A percentile compares a stretch with the other conserved stretches of the same genome.
phyloP scores from a whole-genome alignment of 1,284 basidiomycete genomes.

The Ganoderma lingzhi region DNA sequence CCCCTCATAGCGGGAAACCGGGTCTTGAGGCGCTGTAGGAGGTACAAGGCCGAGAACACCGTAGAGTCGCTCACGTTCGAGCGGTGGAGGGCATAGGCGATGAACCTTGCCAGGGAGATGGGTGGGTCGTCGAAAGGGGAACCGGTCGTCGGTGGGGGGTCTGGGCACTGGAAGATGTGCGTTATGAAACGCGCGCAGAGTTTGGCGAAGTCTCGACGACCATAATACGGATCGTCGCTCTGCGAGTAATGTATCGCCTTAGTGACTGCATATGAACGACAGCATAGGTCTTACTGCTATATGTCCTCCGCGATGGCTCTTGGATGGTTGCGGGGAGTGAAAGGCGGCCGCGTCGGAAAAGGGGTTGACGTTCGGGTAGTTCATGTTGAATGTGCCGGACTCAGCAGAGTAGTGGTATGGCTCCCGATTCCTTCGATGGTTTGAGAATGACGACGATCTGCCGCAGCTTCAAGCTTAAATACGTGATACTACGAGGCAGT shows the following conservation, averaged over 20 bases:
- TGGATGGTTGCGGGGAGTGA: not conserved
- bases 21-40: slow-evolving; percentile 87
- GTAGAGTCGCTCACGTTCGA: slow-evolving; percentile 85
- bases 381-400: not conserved
- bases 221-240: slow-evolving; percentile 74
- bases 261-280: not conserved
- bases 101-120: slow-evolving; percentile 76
- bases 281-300: not conserved
- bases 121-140: not conserved
- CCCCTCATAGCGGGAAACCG: slow-evolving; percentile 87
- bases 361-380: not conserved
- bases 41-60: slow-evolving; percentile 85
- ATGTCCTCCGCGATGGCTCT: not conserved
- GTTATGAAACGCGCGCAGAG: slow-evolving; percentile 5
- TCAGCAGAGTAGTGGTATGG: not conserved
- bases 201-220: slow-evolving; percentile 38
- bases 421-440: not conserved
- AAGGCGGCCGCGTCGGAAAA: not conserved
- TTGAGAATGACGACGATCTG: not conserved
- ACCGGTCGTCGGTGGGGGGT: not conserved
- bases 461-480: too few species aligned
- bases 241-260: not conserved
- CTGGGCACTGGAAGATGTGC: slow-evolving; percentile 2
- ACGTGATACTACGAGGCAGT: not conserved
- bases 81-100: slow-evolving; percentile 90